Percentiles rank a stretch among this genome's conserved stretches.
Evolutionary conservation across 768 basidiomycete species (phyloP).

Genomic region (Trametes cingulata): DNA sequence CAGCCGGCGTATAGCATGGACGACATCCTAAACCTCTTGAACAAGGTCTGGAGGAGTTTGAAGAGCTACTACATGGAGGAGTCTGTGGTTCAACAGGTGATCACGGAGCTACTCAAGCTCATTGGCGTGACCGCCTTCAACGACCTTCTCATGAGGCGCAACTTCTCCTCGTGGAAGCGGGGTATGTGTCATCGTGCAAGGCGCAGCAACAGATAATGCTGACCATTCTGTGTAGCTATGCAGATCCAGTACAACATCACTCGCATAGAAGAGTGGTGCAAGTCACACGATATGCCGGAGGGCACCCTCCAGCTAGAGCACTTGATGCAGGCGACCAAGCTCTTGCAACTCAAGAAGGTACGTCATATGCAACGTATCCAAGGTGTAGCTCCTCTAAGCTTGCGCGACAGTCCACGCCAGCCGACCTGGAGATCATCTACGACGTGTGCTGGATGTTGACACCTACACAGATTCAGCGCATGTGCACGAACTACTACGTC

Average conservation of each 20-base stretch:
- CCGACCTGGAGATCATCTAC: slow-evolving; percentile 98
- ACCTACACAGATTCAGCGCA: slow-evolving; percentile 98
- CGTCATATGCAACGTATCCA: slow-evolving; percentile 13
- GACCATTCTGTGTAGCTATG: slow-evolving; percentile 67
- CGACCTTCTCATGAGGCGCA: slow-evolving; percentile 95
- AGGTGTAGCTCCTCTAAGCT: slow-evolving; percentile 8
- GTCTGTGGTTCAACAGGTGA: slow-evolving; percentile 91
- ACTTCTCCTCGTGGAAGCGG: slow-evolving; percentile 99
- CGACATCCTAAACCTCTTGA: slow-evolving; percentile 93
- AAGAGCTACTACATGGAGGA: slow-evolving; percentile 99
- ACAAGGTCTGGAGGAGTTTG: slow-evolving; percentile 97
- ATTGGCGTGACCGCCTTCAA: slow-evolving; percentile 98
- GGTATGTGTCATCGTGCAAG: slow-evolving; percentile 50
- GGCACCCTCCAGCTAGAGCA: slow-evolving; percentile 97
- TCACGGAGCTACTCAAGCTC: slow-evolving; percentile 92
- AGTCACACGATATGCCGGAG: slow-evolving; percentile 99
- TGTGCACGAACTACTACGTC: slow-evolving; percentile 98
- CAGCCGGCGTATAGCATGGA: slow-evolving; percentile 97
- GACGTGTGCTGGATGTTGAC: slow-evolving; percentile 99
- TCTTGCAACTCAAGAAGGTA: slow-evolving; percentile 97
- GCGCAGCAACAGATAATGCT: background rate
- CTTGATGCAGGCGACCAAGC: slow-evolving; percentile 98
- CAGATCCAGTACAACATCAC: slow-evolving; percentile 99
- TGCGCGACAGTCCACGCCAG: slow-evolving; percentile 71
- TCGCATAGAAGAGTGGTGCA: slow-evolving; percentile 98